Conservation (phyloP, 257 asterid species). For the Solanum boliviense region DNA sequence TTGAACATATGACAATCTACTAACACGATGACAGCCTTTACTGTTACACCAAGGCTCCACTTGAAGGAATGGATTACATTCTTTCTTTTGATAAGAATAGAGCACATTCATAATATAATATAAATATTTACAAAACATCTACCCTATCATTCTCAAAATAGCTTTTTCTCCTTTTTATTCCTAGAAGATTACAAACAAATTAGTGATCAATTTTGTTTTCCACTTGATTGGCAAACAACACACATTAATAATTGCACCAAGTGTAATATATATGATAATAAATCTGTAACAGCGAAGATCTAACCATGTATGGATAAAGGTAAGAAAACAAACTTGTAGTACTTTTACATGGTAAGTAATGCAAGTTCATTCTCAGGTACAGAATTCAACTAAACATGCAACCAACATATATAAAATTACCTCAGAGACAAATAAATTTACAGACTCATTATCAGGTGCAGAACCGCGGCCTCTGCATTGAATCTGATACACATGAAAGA, state of each 20-base stretch:
- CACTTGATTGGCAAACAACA: background rate
- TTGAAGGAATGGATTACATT: background rate
- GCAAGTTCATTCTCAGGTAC: background rate
- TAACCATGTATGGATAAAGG: background rate
- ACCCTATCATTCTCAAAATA: background rate
- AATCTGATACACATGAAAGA: slow-evolving; percentile 40
- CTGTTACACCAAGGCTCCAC: background rate
- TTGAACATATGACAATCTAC: background rate
- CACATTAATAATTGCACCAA: background rate
- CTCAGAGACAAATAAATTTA: slow-evolving; percentile 80
- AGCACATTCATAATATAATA: background rate
- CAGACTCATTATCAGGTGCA: slow-evolving; percentile 85
- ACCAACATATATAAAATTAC: slow-evolving; percentile 19
- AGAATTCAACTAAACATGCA: background rate
- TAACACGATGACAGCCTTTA: background rate
- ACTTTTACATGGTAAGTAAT: background rate
- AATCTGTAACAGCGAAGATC: background rate
- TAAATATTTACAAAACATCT: background rate
- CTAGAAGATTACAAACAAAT: background rate
- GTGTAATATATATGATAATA: background rate
- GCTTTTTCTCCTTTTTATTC: background rate
- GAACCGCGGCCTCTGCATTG: slow-evolving; percentile 98
- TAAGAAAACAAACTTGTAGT: background rate
- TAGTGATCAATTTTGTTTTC: background rate
- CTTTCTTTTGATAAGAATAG: background rate